These are phyloP conservation scores for Bruguiera hainesii DNA, from an alignment of 441 rosid genomes.

Conservation along the genomic window DNA sequence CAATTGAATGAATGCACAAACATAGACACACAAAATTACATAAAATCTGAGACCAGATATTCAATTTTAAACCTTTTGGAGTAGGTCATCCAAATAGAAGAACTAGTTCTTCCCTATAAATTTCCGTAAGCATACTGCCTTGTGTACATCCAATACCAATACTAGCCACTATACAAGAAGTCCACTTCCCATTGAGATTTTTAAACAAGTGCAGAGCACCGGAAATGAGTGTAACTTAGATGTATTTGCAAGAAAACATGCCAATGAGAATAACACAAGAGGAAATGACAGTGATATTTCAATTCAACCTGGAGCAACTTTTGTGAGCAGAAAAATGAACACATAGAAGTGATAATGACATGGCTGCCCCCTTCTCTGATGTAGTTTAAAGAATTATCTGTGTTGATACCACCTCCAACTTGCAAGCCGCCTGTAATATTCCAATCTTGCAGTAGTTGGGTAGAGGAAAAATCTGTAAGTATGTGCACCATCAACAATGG, in stretches of 20 bases:
- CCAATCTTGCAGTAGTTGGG: slow-evolving; percentile 43
- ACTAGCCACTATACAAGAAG: background rate
- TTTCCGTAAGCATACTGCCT: background rate
- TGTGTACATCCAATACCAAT: background rate
- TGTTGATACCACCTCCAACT: slow-evolving; percentile 89
- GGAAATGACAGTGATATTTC: background rate
- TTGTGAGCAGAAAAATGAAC: slow-evolving; percentile 14
- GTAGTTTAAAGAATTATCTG: slow-evolving; percentile 61
- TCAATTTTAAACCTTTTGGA: background rate
- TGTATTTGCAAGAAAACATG: background rate
- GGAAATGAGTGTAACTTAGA: background rate
- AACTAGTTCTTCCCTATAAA: background rate
- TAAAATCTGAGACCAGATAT: background rate
- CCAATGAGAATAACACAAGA: slow-evolving; percentile 2
- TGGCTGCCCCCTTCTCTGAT: slow-evolving; percentile 90
- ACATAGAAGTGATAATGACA: slow-evolving; percentile 93
- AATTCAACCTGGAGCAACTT: background rate
- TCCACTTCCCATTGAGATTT: background rate
- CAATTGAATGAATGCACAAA: slow-evolving; percentile 1
- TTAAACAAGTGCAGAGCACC: slow-evolving; percentile 3
- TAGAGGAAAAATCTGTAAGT: slow-evolving; percentile 47
- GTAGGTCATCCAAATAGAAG: background rate
- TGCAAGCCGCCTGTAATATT: slow-evolving; percentile 84
- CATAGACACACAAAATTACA: background rate
- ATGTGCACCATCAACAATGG: slow-evolving; percentile 30